Conservation (phyloP, 2,329 filamentous ascomycete species). For the Xylariales sp. region DNA sequence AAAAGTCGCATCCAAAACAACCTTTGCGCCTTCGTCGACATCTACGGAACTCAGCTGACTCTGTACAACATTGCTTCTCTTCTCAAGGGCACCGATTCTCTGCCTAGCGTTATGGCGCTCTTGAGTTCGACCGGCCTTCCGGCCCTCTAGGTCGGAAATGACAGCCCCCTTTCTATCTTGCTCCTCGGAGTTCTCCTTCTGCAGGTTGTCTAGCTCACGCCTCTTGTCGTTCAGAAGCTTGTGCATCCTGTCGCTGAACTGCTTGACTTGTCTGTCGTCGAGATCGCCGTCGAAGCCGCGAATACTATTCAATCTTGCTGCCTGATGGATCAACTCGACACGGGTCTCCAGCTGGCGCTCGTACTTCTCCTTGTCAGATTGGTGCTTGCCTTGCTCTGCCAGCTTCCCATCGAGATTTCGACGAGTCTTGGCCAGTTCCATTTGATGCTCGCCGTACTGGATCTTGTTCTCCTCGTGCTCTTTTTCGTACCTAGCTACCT, state of each 20-base stretch:
- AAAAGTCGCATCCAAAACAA: constrained; percentile 68
- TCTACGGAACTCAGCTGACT: constrained; percentile 66
- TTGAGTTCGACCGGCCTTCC: constrained; percentile 67
- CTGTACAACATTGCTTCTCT: constrained; percentile 62
- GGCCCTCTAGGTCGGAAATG: constrained; percentile 70
- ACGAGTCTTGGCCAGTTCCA: constrained; percentile 39
- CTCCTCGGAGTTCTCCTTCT: constrained; percentile 69
- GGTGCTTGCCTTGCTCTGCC: constrained; percentile 68
- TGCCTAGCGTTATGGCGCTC: constrained; percentile 70
- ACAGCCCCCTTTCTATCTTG: constrained; percentile 65
- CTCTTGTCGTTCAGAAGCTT: constrained; percentile 76
- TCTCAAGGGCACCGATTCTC: constrained; percentile 69
- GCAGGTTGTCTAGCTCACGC: constrained; percentile 68
- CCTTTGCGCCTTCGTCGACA: constrained; percentile 80
- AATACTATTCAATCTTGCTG: constrained; percentile 72
- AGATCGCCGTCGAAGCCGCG: constrained; percentile 79
- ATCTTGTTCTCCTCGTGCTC: constrained; percentile 59
- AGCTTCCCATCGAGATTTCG: constrained; percentile 47
- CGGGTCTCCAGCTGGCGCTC: constrained; percentile 73
- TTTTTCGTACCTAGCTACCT: constrained; percentile 59
- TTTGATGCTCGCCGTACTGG: constrained; percentile 62
- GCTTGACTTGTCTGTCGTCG: constrained; percentile 65
- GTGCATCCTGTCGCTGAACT: constrained; percentile 74
- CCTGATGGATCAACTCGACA: constrained; percentile 69
- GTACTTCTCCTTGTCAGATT: constrained; percentile 83